Base-by-base conservation (phyloP, 441 rosid species). In the Manihot esculenta region DNA sequence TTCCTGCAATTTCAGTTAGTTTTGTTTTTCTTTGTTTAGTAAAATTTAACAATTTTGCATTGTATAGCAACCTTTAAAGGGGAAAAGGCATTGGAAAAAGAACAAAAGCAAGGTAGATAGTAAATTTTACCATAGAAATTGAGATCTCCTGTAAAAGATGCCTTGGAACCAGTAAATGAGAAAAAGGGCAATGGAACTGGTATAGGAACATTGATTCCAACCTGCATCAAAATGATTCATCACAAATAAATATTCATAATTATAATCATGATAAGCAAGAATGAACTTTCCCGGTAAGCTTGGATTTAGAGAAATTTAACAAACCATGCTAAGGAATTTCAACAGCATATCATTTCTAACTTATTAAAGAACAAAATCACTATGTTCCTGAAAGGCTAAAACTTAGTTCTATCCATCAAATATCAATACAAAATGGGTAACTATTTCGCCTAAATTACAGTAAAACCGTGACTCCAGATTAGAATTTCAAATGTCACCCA, bases 151-250 rank as follows among this genome's bases (percentile, higher is more conserved):
- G 97, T 91, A 59, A 94, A 94, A 1, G 97, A 94, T 41, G 98
- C 95, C 83, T 94, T 94, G 23, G 89, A 82, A 47, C 95, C 97
- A 0, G 96, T 94, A 64, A 88, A 94, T 5, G 98, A 89, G 86
- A 90, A 94, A 73, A 94, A 92, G 14, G 97, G 97, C 76, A 94
- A 72, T 54, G 98, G 97, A 64, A 91, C 96, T 33, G 98, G 97
- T 66, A 94, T 88, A 8, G 98, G 98, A 66, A 94, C 97, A 69
- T 94, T 94, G 66, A 94, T 88, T 76, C 98, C 98, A 33, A 94
- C 91, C 98, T 94, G 77, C 58, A 66, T 64, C 45, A 17, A 56
- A 76, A 23, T 65, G n/a, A 62, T 59, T 56, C 30, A 45, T 57
- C 63, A 73, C 12, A 72, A 11, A 20, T 38, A 72, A 10, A 20